Percentiles rank a stretch among this genome's conserved stretches.
Evolutionary conservation across 768 basidiomycete species (phyloP).

Genomic region (Scleroderma citrinum): DNA sequence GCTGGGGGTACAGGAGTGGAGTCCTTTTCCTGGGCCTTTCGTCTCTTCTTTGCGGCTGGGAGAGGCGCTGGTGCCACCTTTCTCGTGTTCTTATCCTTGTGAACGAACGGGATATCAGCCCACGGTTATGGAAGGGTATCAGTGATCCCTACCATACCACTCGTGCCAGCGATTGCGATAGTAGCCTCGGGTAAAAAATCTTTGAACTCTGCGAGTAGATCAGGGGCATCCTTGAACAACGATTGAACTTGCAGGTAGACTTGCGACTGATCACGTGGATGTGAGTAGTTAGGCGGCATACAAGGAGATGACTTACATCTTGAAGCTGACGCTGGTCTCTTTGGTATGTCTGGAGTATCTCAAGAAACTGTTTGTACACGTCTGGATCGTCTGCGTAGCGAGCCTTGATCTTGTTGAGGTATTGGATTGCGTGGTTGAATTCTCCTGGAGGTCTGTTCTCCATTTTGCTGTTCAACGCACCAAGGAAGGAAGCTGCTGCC

Average conservation of each 20-base stretch:
- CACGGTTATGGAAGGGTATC: constrained; percentile 40
- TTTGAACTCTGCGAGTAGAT: constrained; percentile 75
- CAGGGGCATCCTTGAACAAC: constrained; percentile 77
- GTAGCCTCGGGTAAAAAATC: constrained; percentile 68
- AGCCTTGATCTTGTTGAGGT: constrained; percentile 97
- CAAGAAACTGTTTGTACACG: constrained; percentile 86
- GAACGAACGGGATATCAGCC: constrained; percentile 30
- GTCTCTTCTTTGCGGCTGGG: constrained; percentile 50
- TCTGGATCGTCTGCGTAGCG: constrained; percentile 86
- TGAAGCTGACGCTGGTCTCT: constrained; percentile 72
- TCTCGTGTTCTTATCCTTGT: constrained; percentile 35
- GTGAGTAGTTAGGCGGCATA: constrained; percentile 6
- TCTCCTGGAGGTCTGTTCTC: constrained; percentile 57
- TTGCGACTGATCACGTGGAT: constrained; percentile 44
- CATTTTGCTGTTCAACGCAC: constrained; percentile 47
- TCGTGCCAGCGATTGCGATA: constrained; percentile 36
- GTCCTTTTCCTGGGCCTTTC: constrained; percentile 63
- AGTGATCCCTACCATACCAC: constrained; percentile 41
- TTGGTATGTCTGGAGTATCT: constrained; percentile 83
- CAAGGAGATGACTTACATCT: constrained; percentile 46
- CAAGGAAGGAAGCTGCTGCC: constrained; percentile 64
- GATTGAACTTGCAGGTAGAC: constrained; percentile 76
- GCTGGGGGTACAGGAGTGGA: constrained; percentile 50
- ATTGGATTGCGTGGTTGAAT: constrained; percentile 93
- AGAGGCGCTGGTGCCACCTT: constrained; percentile 33